Percentiles rank a stretch among this genome's conserved stretches.
Evolutionary conservation across 2,329 filamentous ascomycete species (phyloP).

Genomic region (Aspergillus fijiensis): DNA sequence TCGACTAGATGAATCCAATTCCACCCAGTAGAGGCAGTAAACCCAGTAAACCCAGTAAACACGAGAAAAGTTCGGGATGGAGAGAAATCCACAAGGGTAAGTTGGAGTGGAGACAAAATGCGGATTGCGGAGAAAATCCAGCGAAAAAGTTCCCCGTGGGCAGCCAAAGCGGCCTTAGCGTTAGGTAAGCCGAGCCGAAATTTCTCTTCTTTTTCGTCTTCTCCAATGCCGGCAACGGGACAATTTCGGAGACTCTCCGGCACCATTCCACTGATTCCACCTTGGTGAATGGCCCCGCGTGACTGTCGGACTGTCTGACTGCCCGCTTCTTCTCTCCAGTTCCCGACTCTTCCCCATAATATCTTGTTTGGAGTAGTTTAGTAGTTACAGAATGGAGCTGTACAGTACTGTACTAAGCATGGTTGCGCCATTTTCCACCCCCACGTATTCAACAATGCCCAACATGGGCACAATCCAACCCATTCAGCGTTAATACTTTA

Average conservation of each 20-base stretch:
- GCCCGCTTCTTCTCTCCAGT: background rate
- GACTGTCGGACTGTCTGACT: background rate
- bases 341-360: background rate
- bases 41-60: background rate
- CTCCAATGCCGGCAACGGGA: slow-evolving; percentile 7
- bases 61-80: background rate
- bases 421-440: slow-evolving; percentile 4
- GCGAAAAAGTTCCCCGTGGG: slow-evolving; percentile 11
- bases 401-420: too few species aligned
- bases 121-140: background rate
- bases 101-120: background rate
- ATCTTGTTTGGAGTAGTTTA: too few species aligned
- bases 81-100: background rate
- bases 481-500: background rate
- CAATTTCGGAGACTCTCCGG: slow-evolving; percentile 15
- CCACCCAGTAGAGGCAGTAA: too few species aligned
- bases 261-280: background rate
- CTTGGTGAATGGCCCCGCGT: background rate
- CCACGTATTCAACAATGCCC: background rate
- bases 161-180: background rate
- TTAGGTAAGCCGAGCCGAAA: slow-evolving; percentile 1
- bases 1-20: too few species aligned
- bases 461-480: background rate
- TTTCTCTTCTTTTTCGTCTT: background rate
- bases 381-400: too few species aligned